Evolutionary conservation across 139 green algal species (phyloP).

Genomic region (Chlamydomonas schloesseri): DNA sequence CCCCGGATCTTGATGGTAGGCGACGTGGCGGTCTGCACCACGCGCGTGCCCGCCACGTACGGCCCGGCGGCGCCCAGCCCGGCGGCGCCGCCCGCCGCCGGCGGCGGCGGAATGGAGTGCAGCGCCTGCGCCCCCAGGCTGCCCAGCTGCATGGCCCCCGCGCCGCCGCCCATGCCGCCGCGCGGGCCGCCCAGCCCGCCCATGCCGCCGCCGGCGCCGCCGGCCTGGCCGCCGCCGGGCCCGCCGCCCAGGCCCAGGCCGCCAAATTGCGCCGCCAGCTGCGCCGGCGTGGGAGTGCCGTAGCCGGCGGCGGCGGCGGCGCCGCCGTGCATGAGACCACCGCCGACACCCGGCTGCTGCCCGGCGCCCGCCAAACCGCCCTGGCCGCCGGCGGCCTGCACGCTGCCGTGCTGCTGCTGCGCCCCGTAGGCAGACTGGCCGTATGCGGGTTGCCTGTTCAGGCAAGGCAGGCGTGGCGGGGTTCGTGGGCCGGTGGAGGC

Average conservation of each 20-base stretch:
- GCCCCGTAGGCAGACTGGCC: background rate
- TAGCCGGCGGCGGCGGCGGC: background rate
- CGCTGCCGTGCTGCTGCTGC: background rate
- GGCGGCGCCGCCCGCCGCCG: background rate
- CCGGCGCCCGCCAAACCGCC: background rate
- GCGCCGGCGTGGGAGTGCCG: constrained; percentile 6
- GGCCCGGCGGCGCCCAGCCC: background rate
- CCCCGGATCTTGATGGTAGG: constrained; percentile 63
- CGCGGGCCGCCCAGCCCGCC: background rate
- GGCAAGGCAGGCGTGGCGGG: background rate
- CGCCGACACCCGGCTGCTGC: background rate
- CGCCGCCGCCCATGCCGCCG: background rate
- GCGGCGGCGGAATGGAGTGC: constrained; percentile 3
- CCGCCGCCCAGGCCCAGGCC: constrained; percentile 11
- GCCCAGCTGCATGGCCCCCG: background rate
- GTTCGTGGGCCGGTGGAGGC: background rate
- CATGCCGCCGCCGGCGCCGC: background rate
- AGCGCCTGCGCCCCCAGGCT: constrained; percentile 1
- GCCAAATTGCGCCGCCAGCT: constrained; percentile 37
- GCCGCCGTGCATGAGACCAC: too few relatives aligned
- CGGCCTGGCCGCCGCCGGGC: background rate
- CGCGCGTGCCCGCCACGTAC: constrained; percentile 11
- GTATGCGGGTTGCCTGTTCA: background rate
- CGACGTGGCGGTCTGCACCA: constrained; percentile 38
- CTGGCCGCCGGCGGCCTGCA: background rate